Base-by-base conservation (phyloP, 306 rosid species). In the Trifolium pratense region DNA sequence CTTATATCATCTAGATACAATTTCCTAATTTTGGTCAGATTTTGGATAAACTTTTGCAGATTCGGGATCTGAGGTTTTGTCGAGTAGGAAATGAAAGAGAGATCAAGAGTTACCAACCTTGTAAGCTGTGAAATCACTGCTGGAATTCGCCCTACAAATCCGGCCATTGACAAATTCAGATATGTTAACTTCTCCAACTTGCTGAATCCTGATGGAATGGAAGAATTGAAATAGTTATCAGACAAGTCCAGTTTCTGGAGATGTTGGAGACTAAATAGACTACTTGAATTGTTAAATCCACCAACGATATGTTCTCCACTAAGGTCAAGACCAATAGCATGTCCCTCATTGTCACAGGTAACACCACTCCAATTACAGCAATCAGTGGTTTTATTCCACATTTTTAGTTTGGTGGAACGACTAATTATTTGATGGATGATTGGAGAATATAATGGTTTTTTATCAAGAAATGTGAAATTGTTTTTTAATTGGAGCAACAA, bases 311-410 rank as follows among this genome's bases (percentile, higher is more conserved):
- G 9, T 55, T 71, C 78, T 11, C 3, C 34, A 64, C 74, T 64
- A 1, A 71, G 36, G 12, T 78, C 74, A 9, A 78, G 68, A 9
- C 82, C 62, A 21, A 26, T 42, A 29, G 71, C 78, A 15, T 32
- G 74, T 10, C 82, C 74, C 6, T 75, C 25, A 0, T 60, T 32
- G 13, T 69, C 71, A 60, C 85, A 87, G 5, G 68, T 42, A 1
- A 89, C 83, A 13, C 90, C 89, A 1, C 1, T 42, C 93, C 93
- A 84, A 6, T 56, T 6, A 64, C 89, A 80, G 4, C 71, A 76
- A 74, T 51, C 73, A 2, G 4, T 9, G 20, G 8, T 79, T 25
- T 11, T 9, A 2, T 66, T 20, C 89, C 76, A 69, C 1, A 0
- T 2, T 2, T 0, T 55, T 7, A 83, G 70, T 40, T 78, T 80